Evolutionary conservation across 2,329 filamentous ascomycete species (phyloP), one percentile per base, ranked within the genome.

Genomic region (Lecanicillium sp.): DNA sequence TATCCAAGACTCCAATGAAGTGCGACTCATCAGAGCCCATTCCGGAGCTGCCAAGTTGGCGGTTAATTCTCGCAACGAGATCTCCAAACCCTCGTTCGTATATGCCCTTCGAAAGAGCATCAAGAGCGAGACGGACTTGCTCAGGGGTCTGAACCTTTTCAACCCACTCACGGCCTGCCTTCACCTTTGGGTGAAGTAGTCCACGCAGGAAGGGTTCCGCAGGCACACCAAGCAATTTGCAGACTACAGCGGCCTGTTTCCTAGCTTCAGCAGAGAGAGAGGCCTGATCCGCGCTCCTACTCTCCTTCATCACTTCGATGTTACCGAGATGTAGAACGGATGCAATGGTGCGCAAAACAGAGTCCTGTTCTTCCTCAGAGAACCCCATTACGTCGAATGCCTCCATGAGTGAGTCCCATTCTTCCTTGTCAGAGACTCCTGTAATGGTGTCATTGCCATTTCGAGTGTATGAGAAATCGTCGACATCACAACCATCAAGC

Each of bases 121-220:
- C 88, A 32, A 98, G 77, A 4, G 86, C 77, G 9, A 96, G 78
- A 17, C 87, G 84, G 32, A 96, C 94, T 58, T 98, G 92, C 48
- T 98, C 94, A 0, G 92, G 90, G 1, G 90, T 97, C 58, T 98
- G 92, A 2, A 94, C 89, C 59, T 97, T 98, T 57, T 97, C 89
- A 3, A 98, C 92, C 92, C 90, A 97, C 64, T 98, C 92, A 37
- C 89, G 79, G 15, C 92, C 92, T 30, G 92, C 92, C 62, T 95
- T 96, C 29, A 98, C 94, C 42, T 80, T 86, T 9, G 92, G 92
- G 55, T 97, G 92, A 10, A 98, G 71, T 5, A 98, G 68, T 0
- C 87, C 89, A 56, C 88, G 86, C 10, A 94, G 71, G 48, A 98
- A 98, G 2, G 84, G 78, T 29, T 96, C 89, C 0, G 84, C 56